A percentile compares a stretch with the other conserved stretches of the same genome.
Evolutionary conservation across 148 eudicot species (phyloP).

Genomic region (Oxyria digyna): DNA sequence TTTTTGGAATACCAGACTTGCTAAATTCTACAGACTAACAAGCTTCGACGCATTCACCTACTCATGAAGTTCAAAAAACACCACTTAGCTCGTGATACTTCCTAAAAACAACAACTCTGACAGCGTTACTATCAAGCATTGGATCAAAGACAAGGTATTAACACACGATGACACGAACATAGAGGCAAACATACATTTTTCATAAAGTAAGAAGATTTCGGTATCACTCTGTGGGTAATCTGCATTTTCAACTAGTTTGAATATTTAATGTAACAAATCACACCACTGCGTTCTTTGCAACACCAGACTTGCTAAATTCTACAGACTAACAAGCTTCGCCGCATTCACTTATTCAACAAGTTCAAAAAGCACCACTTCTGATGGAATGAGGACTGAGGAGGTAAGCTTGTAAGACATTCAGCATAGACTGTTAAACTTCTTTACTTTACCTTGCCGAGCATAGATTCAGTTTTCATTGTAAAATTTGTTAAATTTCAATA

Average conservation of each 20-base stretch:
- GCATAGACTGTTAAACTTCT: too few species aligned
- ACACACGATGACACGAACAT: not conserved
- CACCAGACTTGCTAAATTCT: not conserved
- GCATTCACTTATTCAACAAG: not conserved
- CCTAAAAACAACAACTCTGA: constrained; percentile 24
- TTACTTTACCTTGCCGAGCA: too few species aligned
- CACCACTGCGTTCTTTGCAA: not conserved
- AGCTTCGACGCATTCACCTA: not conserved
- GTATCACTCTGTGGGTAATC: not conserved
- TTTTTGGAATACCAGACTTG: not conserved
- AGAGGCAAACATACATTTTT: not conserved
- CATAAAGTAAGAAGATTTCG: not conserved
- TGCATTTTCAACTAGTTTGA: not conserved
- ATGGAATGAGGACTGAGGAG: not conserved
- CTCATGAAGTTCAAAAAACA: not conserved
- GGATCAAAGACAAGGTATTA: not conserved
- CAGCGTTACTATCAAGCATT: not conserved
- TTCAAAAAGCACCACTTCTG: not conserved
- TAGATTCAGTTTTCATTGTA: too few species aligned
- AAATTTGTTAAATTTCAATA: too few species aligned
- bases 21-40: not conserved
- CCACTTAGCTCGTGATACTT: constrained; percentile 81
- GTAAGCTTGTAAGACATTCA: not conserved
- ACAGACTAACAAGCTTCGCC: not conserved
- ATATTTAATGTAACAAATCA: not conserved